A percentile compares a stretch with the other conserved stretches of the same genome.
These are phyloP conservation scores for Cutaneotrichosporon sp. DNA, from an alignment of 1,284 basidiomycete species.

Conservation along the genomic window DNA sequence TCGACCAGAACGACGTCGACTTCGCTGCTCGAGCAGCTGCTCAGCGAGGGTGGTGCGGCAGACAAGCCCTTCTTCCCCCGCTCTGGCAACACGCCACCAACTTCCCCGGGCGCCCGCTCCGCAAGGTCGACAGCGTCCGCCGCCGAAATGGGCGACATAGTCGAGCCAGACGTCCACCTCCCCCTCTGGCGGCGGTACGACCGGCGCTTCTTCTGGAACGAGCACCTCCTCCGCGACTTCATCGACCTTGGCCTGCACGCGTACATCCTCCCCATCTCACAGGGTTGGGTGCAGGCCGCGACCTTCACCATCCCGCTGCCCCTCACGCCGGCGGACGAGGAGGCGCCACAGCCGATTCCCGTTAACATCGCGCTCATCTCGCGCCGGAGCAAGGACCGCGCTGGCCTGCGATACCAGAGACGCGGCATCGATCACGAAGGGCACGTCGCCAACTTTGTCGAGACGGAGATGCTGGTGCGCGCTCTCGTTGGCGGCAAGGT, in stretches of 20 bases:
- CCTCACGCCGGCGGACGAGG: conserved; percentile 24
- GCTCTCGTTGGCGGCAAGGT: conserved; percentile 64
- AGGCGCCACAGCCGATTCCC: conserved; percentile 31
- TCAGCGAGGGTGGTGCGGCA: conserved; percentile 11
- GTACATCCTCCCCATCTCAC: conserved; percentile 82
- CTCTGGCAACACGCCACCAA: background rate
- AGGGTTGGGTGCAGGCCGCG: conserved; percentile 79
- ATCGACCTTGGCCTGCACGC: conserved; percentile 62
- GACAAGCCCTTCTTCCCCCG: conserved; percentile 24
- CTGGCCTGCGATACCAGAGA: conserved; percentile 60
- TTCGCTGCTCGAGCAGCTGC: conserved; percentile 32
- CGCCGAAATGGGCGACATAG: conserved; percentile 32
- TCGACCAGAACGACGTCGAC: conserved; percentile 27
- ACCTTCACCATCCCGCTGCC: conserved; percentile 63
- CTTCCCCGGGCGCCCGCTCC: conserved; percentile 2
- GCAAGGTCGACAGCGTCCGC: background rate
- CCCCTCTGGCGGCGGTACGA: conserved; percentile 58
- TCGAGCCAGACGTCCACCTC: conserved; percentile 55
- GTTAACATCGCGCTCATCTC: conserved; percentile 58
- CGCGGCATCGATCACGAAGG: conserved; percentile 59
- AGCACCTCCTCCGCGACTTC: conserved; percentile 50
- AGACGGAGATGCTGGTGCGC: conserved; percentile 67
- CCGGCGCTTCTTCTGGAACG: conserved; percentile 60
- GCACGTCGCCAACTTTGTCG: conserved; percentile 60
- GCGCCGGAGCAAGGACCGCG: conserved; percentile 57